phyloP scores from a whole-genome alignment of 2,329 filamentous ascomycete genomes.

The Myotisia sp. region DNA sequence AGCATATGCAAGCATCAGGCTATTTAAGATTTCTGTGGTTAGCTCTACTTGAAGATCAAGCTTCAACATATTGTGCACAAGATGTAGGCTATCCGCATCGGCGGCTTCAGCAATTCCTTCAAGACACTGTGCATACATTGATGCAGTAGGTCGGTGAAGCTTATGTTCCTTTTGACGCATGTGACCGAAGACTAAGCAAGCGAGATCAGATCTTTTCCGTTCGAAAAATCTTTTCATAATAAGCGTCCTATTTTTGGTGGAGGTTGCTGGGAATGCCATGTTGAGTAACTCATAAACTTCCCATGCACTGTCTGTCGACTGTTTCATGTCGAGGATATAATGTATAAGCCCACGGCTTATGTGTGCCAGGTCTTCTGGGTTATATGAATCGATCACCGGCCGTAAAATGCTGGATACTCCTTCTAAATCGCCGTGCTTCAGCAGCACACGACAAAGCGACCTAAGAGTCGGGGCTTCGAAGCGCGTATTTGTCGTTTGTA shows the following conservation, averaged over 20 bases:
- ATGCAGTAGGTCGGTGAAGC: constrained; percentile 50
- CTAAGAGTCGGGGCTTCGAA: constrained; percentile 63
- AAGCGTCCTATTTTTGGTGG: constrained; percentile 48
- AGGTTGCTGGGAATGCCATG: constrained; percentile 47
- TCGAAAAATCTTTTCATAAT: constrained; percentile 75
- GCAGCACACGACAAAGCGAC: constrained; percentile 56
- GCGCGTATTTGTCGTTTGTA: constrained; percentile 54
- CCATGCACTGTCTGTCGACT: constrained; percentile 48
- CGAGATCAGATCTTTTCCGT: constrained; percentile 68
- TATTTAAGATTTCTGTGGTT: constrained; percentile 63
- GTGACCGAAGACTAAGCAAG: constrained; percentile 72
- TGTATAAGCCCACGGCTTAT: constrained; percentile 52
- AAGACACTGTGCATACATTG: constrained; percentile 66
- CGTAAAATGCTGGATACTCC: constrained; percentile 75
- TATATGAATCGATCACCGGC: constrained; percentile 37
- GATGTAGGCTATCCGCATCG: constrained; percentile 52
- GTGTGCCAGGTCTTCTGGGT: constrained; percentile 45
- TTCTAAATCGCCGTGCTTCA: constrained; percentile 60
- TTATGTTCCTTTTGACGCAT: constrained; percentile 67
- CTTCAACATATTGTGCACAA: constrained; percentile 86
- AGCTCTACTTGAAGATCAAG: constrained; percentile 70
- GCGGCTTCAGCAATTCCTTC: constrained; percentile 52
- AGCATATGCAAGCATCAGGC: constrained; percentile 74
- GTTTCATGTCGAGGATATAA: constrained; percentile 49
- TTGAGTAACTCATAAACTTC: constrained; percentile 46